A percentile compares a stretch with the other conserved stretches of the same genome.
phyloP scores from a whole-genome alignment of 2,329 filamentous ascomycete species.

The Claviceps quebecensis region DNA sequence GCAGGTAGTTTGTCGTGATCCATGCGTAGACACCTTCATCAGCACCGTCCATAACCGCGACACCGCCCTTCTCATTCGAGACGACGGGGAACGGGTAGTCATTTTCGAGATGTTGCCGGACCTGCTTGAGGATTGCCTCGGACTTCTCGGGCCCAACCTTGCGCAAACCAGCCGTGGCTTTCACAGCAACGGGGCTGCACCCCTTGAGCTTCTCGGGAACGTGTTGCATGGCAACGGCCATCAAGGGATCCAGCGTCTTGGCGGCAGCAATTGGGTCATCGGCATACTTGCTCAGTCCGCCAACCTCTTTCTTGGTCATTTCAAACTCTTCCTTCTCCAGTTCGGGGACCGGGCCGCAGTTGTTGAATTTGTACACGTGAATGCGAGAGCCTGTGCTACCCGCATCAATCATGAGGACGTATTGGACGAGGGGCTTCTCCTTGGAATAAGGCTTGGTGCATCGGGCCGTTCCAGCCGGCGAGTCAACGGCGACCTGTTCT shows the following conservation, averaged over 20 bases:
- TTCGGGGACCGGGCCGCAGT: constrained; percentile 90
- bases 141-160: constrained; percentile 72
- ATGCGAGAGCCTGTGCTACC: constrained; percentile 96
- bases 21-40: constrained; percentile 97
- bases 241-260: constrained; percentile 72
- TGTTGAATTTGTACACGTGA: constrained; percentile 98
- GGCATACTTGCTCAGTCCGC: constrained; percentile 76
- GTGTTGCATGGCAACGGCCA: constrained; percentile 70
- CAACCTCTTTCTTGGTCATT: constrained; percentile 77
- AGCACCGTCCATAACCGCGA: constrained; percentile 93
- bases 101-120: constrained; percentile 70
- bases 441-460: constrained; percentile 75
- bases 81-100: constrained; percentile 92
- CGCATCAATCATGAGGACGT: constrained; percentile 97
- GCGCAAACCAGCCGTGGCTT: constrained; percentile 88
- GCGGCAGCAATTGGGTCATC: constrained; percentile 78
- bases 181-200: constrained; percentile 94
- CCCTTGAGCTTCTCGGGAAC: constrained; percentile 80
- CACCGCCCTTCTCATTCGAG: constrained; percentile 68
- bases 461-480: constrained; percentile 52
- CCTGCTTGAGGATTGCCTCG: constrained; percentile 71
- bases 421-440: constrained; percentile 89
- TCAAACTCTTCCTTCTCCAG: constrained; percentile 86
- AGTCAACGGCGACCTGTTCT: constrained; percentile 39
- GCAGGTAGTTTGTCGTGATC: constrained; percentile 97